Base-by-base conservation (phyloP, 2,329 filamentous ascomycete genomes). In the Aureobasidium pullulans region DNA sequence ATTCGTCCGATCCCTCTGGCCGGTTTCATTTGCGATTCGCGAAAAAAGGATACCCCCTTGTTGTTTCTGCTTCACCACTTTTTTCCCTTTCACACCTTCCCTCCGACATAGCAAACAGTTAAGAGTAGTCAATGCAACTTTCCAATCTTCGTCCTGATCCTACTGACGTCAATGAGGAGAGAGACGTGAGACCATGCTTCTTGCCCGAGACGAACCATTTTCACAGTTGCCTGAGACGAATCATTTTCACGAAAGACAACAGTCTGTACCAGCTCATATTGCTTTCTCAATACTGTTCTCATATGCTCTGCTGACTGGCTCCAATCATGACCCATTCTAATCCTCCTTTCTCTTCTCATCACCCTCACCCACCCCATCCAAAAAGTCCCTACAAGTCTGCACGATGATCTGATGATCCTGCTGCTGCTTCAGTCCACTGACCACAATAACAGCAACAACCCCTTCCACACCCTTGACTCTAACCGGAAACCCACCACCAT, bases 371-470 rank as follows among this genome's bases (percentile, higher is more conserved):
- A 54, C 31, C n/a, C 62, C 57, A 62, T 72, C 69, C 65, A 78
- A 59, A 64, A 80, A 79, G 62, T 83, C 80, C 65, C 78, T 77
- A 43, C 91, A 77, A 1, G 83, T 84, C 69, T 91, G 86, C 0
- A 88, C 81, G 67, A 93, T 84, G 39, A 91, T 82, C 8, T 83
- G 84, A 72, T 94, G 89, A 71, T 92, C 88, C 74, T 91, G 82
- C 66, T 88, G 79, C 72, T 91, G 86, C 75, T 85, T 87, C 70
- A 93, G 71, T 4, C 89, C 89, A 67, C 84, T 88, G 1, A 93
- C 86, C 16, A 91, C 84, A 28, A 91, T 84, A 1, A 90, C 85
- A 0, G 83, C 89, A 8, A 91, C 84, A 3, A 90, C 75, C 0
- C 88, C 89, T 73, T 92, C 88, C 1, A 92, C 87, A 0, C 87